Evolutionary conservation across 768 basidiomycete species (phyloP).

Genomic region (Sarcodon aspratus): DNA sequence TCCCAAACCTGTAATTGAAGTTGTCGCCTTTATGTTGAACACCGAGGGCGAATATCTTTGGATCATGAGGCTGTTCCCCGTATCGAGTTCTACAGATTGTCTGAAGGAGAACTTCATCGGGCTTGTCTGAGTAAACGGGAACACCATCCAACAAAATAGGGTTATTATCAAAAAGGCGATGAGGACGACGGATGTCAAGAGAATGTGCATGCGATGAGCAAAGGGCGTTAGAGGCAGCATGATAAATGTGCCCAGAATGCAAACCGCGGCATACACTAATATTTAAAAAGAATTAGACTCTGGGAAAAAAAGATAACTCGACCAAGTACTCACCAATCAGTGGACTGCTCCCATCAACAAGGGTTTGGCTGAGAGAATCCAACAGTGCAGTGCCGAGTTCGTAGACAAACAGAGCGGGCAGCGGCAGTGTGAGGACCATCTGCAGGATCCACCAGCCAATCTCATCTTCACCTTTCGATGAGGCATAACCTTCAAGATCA

Average conservation of each 20-base stretch:
- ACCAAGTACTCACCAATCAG: slow-evolving; percentile 29
- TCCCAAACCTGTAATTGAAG: slow-evolving; percentile 32
- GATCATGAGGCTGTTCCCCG: background rate
- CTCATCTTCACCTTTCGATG: slow-evolving; percentile 10
- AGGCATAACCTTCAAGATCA: background rate
- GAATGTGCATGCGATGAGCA: slow-evolving; percentile 35
- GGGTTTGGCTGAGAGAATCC: slow-evolving; percentile 39
- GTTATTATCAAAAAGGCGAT: slow-evolving; percentile 27
- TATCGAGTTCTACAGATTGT: slow-evolving; percentile 40
- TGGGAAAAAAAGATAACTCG: background rate
- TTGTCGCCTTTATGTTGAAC: slow-evolving; percentile 17
- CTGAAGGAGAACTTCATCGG: slow-evolving; percentile 68
- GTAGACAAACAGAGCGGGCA: slow-evolving; percentile 39
- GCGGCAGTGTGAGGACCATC: slow-evolving; percentile 38
- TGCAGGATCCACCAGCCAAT: slow-evolving; percentile 51
- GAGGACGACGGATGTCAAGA: slow-evolving; percentile 23
- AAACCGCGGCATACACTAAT: slow-evolving; percentile 38
- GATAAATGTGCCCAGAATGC: slow-evolving; percentile 36
- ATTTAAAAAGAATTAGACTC: background rate
- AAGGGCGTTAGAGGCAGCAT: slow-evolving; percentile 57
- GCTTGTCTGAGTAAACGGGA: slow-evolving; percentile 50
- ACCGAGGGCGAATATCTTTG: background rate
- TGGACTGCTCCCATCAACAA: slow-evolving; percentile 50
- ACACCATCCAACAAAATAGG: slow-evolving; percentile 29
- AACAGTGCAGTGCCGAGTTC: slow-evolving; percentile 39